Evolutionary conservation across 2,329 filamentous ascomycete species (phyloP).

Genomic region (Pyrenophora tritici-repentis): DNA sequence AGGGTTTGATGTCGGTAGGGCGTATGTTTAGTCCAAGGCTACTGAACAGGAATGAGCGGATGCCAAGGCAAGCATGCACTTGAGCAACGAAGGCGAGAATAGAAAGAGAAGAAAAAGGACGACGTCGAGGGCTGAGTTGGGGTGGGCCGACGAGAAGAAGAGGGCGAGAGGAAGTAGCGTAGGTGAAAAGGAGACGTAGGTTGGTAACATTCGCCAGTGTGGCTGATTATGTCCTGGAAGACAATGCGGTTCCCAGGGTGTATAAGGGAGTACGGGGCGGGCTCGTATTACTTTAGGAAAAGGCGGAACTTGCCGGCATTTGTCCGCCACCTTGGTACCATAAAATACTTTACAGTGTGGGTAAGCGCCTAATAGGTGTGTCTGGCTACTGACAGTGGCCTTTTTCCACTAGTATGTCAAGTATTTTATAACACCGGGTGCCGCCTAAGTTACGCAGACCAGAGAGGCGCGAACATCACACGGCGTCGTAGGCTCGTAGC

Average conservation of each 20-base stretch:
- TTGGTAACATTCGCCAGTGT: constrained; percentile 11
- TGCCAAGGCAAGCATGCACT: constrained; percentile 18
- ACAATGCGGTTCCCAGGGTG: background rate
- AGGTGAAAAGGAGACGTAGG: constrained; percentile 12
- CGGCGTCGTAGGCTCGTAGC: no score
- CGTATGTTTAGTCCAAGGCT: constrained; percentile 1
- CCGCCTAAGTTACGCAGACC: no score
- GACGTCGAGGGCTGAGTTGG: background rate
- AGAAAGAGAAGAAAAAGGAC: background rate
- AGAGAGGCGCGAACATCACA: no score
- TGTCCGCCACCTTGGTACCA: no score
- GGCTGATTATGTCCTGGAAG: constrained; percentile 17
- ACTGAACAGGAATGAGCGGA: constrained; percentile 7
- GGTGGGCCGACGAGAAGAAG: constrained; percentile 1
- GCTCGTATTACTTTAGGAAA: background rate
- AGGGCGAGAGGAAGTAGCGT: background rate
- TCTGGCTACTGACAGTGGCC: no score
- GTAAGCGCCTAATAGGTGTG: no score
- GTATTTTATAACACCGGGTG: no score
- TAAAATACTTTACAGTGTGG: no score
- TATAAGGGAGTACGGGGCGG: no score
- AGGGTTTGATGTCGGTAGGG: background rate
- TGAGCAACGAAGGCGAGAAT: background rate
- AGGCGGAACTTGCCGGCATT: constrained; percentile 15
- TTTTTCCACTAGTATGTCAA: no score